Base-by-base conservation (phyloP, 1,139 yeast species). In the Meyerozyma smithsonii region DNA sequence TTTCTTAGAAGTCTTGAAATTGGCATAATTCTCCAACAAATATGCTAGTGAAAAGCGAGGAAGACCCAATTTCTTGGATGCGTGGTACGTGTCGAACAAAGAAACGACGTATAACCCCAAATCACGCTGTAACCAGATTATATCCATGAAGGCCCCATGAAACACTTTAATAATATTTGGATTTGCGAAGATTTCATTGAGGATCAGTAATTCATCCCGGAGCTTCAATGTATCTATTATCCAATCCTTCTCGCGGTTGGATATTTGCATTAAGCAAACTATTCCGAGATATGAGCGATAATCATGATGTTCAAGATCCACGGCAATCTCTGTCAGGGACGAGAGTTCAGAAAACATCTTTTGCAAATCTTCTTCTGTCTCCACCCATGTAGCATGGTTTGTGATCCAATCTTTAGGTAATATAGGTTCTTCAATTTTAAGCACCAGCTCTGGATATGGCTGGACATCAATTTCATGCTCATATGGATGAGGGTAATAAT, bases 281-380 rank as follows among this genome's bases (percentile, higher is more conserved):
- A 94, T 66, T 36, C 99, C 99, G 51, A 84, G 82, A 52, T 86
- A 94, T 0, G 96, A 74, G 8, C 97, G 73, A 57, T 77, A 85
- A 54, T 90, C 97, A 56, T 94, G 98, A 61, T 94, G 98, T 57
- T 94, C 99, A 48, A 94, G 74, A 70, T 94, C 99, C n/a, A 94
- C 84, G 0, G 98, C 98, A 33, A 94, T 77, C 46, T 80, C 96
- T 1, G 69, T 61, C 45, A 72, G 72, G 2, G 58, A 53, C 36
- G 61, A 59, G 39, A 94, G 67, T 10, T 69, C 74, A 0, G 62
- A 54, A 1, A 88, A 52, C 84, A 94, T 77, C 5, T 57, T 58
- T 0, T 64, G 52, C 28, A 92, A 59, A 26, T 67, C 65, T 14
- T 73, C 80, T 1, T 64, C 63, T 2, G 73, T 72, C 46, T 84